Evolutionary conservation across 345 rosid species (phyloP), one percentile per base, ranked within the genome.

Genomic region (Hibiscus mutabilis): DNA sequence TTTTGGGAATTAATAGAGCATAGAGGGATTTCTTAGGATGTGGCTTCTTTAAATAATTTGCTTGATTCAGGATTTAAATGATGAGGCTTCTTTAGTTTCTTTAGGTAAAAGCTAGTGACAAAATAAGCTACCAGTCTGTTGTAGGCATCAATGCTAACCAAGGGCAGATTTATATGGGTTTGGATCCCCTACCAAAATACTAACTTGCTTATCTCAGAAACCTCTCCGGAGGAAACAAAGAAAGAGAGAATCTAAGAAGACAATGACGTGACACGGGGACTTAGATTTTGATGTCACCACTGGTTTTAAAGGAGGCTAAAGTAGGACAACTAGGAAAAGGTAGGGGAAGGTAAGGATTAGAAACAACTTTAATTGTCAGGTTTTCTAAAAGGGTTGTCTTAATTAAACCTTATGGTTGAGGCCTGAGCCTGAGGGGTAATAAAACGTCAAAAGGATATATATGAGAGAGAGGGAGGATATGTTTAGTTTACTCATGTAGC

Each of bases 221-320:
- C 71, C 66, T 42, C 75, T 70, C 60, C 65, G 31, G 83, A 68
- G 83, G 82, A 81, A 79, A 77, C 87, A 70, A 3, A 46, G 56
- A 67, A 47, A 47, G 9, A 37, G 70, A 70, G 80, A 75, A 82
- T 82, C 80, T 75, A 75, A 27, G 74, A 66, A 77, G 84, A 84
- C 74, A 60, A 74, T 56, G 88, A 82, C 88, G 15, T 76, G 68
- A 80, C 84, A 72, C 4, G 31, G 71, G 59, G 79, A 64, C 61
- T 62, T 76, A 31, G 82, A 82, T 80, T 59, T 80, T 80, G 85
- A 84, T 82, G 56, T 80, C 85, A 72, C 66, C 74, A 52, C 8
- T 7, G 64, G 22, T 13, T 24, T 49, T 16, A 16, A 64, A 11
- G 60, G 68, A 70, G 57, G 71, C 6, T 12, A 7, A 56, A 69